A percentile compares a stretch with the other conserved stretches of the same genome.
These are phyloP conservation scores for Purshia tridentata DNA, from an alignment of 306 rosid genomes.

Conservation along the genomic window DNA sequence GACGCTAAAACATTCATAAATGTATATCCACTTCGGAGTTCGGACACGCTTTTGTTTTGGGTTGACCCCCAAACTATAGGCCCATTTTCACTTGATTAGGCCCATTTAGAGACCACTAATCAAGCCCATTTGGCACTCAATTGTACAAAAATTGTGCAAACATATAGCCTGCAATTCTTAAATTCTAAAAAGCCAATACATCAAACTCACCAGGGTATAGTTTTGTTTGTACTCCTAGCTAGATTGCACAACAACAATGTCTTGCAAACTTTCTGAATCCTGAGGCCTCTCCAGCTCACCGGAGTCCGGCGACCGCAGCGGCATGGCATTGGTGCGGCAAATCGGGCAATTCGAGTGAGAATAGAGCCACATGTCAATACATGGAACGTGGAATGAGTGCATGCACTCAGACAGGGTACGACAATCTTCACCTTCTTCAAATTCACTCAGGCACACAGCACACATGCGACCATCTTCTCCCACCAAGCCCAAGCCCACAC, in stretches of 20 bases:
- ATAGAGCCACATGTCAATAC: conserved; percentile 73
- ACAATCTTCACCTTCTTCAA: conserved; percentile 64
- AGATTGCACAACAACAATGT: not conserved
- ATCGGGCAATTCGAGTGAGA: conserved; percentile 57
- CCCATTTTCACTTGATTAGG: not conserved
- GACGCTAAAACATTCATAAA: not conserved
- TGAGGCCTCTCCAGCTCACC: not conserved
- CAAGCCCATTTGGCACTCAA: not conserved
- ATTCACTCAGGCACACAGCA: conserved; percentile 57
- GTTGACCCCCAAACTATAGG: not conserved
- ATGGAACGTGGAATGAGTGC: conserved; percentile 62
- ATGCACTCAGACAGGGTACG: conserved; percentile 54
- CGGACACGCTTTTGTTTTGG: too few relatives aligned
- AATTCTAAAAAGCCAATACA: too few relatives aligned
- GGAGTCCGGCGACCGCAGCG: not conserved
- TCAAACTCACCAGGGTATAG: not conserved
- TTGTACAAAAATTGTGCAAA: too few relatives aligned
- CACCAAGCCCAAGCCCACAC: not conserved
- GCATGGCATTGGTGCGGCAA: conserved; percentile 46
- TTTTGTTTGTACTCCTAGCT: not conserved
- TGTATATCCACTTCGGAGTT: not conserved
- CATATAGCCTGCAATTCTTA: too few relatives aligned
- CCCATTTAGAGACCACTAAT: not conserved
- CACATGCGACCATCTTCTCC: conserved; percentile 33
- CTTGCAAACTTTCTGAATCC: not conserved